Base-by-base conservation (phyloP, 2,329 filamentous ascomycete species). In the Raffaelea deltoideospora region DNA sequence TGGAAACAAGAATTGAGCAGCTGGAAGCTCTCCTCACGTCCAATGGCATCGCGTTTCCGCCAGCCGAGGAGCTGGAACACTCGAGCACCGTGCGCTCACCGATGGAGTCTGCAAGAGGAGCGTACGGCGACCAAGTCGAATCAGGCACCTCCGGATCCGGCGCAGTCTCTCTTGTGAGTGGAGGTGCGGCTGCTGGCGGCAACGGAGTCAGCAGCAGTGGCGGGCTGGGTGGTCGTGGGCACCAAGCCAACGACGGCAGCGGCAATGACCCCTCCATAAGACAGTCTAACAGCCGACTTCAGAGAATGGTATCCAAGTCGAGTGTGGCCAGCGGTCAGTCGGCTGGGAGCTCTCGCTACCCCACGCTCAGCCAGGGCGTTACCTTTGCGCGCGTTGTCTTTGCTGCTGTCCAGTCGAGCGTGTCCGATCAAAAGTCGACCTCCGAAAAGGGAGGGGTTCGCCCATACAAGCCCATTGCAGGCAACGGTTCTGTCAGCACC, bases 341-440 rank as follows among this genome's bases (percentile, higher is more conserved):
- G 34, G 72, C 76, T 4, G 79, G 82, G 4, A 84, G 90, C 54
- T 77, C 82, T 3, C 72, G 84, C 43, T 86, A 86, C 50, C 65
- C 92, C 14, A 85, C 85, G 14, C 85, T 85, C 1, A 80, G 84
- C 1, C 87, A 85, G 2, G 88, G 87, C 14, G 90, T 96, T 35
- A 93, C 87, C 0, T 96, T 96, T 60, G 87, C 88, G 5, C 72
- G 85, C 39, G 85, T 96, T 11, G 88, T 96, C 10, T 90, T 94
- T 53, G 86, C 88, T 10, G 88, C 88, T 1, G 85, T 96, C 33
- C 90, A 93, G 49, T 72, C 72, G 33, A 76, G 71, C 0, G 67
- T 76, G 14, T 67, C 69, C 10, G 69, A 72, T 42, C 64, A 71
- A 54, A 78, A 76, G 48, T 82, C 80, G 6, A 63, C 61, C 33